A percentile compares a stretch with the other conserved stretches of the same genome.
phyloP scores from a whole-genome alignment of 2,329 filamentous ascomycete species.

The Malbranchea cinnamomea region DNA sequence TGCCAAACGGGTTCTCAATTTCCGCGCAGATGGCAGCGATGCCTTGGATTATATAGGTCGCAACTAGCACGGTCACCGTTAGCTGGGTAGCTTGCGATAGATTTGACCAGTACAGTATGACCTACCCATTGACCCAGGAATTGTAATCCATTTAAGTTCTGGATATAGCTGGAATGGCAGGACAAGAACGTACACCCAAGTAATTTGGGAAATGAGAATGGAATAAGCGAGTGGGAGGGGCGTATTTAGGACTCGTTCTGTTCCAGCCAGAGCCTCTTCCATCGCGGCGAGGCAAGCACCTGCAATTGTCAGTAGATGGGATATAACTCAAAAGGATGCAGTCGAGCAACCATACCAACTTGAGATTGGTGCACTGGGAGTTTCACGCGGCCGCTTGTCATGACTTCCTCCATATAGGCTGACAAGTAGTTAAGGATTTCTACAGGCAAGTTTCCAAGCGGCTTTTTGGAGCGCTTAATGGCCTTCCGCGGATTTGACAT shows the following conservation, averaged over 20 bases:
- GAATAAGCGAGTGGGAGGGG: slow-evolving; percentile 70
- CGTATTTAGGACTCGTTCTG: slow-evolving; percentile 67
- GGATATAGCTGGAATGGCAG: slow-evolving; percentile 66
- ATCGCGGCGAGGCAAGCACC: slow-evolving; percentile 48
- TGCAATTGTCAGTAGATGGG: slow-evolving; percentile 11
- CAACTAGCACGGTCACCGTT: too few relatives aligned
- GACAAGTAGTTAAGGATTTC: slow-evolving; percentile 64
- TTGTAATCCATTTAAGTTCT: slow-evolving; percentile 55
- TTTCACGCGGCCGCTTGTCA: slow-evolving; percentile 24
- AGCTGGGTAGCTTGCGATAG: neutral
- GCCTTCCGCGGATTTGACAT: slow-evolving; percentile 63
- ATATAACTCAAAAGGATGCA: neutral
- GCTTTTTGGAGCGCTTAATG: slow-evolving; percentile 56
- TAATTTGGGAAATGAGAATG: slow-evolving; percentile 74
- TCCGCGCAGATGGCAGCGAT: slow-evolving; percentile 62
- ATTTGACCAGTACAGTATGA: neutral
- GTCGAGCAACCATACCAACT: slow-evolving; percentile 14
- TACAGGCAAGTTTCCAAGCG: slow-evolving; percentile 68
- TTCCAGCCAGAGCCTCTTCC: slow-evolving; percentile 57
- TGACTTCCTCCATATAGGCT: slow-evolving; percentile 48
- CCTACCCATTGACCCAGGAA: slow-evolving; percentile 52
- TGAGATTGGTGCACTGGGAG: slow-evolving; percentile 10
- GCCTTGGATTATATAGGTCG: slow-evolving; percentile 70
- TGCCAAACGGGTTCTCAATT: slow-evolving; percentile 73
- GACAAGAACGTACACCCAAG: slow-evolving; percentile 67